Percentiles rank a stretch among this genome's conserved stretches.
These are phyloP conservation scores for Chaetoceros tenuissimus DNA, from an alignment of 108 stramenopile species.

Conservation along the genomic window DNA sequence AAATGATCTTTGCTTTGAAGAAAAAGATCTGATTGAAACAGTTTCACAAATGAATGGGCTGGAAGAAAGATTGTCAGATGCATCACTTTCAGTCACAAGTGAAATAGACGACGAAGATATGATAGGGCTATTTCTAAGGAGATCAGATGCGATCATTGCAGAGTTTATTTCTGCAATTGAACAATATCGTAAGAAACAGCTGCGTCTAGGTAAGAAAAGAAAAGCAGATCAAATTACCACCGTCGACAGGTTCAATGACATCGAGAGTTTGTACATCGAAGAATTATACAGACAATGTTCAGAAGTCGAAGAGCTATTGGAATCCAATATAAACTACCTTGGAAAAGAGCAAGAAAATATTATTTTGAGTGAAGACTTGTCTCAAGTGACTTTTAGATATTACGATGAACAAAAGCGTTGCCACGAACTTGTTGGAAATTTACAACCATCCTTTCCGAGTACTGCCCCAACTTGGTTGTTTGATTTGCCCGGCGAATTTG, in stretches of 20 bases:
- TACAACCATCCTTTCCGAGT: not conserved
- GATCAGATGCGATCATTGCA: not conserved
- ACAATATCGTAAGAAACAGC: not conserved
- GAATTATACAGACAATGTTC: not conserved
- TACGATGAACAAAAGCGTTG: not conserved
- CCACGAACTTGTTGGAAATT: not conserved
- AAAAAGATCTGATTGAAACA: not conserved
- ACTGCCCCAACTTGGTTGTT: not conserved
- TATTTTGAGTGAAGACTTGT: not conserved
- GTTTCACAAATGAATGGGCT: not conserved
- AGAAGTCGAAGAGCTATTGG: not conserved
- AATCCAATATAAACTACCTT: not conserved
- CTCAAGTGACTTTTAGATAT: not conserved
- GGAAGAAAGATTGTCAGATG: not conserved
- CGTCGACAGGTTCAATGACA: not conserved
- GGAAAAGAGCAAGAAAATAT: not conserved
- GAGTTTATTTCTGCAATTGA: not conserved
- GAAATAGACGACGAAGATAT: not conserved
- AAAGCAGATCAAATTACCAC: not conserved
- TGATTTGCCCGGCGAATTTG: not conserved
- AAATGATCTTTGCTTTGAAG: not conserved
- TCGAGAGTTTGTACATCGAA: not conserved
- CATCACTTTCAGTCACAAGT: not conserved
- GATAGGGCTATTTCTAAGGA: not conserved
- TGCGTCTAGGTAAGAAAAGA: not conserved